Base-by-base conservation (phyloP, 371 early-diverging fungal species). In the Massospora cicadina region DNA sequence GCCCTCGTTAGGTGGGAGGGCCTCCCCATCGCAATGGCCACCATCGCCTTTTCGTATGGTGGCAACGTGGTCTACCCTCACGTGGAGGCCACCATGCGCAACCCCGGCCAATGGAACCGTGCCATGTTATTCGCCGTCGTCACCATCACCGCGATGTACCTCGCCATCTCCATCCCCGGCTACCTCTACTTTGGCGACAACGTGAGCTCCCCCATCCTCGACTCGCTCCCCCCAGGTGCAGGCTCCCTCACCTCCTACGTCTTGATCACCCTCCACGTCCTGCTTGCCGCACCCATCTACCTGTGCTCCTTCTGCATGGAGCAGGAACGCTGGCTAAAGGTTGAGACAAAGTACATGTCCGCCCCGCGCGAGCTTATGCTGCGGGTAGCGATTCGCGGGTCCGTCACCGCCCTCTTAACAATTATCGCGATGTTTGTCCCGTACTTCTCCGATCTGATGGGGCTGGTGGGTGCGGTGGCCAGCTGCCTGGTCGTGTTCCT, bases 61-160 rank as follows among this genome's bases (percentile, higher is more conserved):
- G 89, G 89, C 43, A 89, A 88, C 68, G 79, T 87, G n/a, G 79
- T 88, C 32, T 89, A 82, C 63, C 86, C 90, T 32, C 87, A 90
- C 65, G 82, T 91, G 28, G 91, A 93, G 71, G 81, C 80, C 27
- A 85, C 88, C 27, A 89, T 93, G 90, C 78, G 79, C 68, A 68
- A 80, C 28, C 91, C 89, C 64, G 75, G 76, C 64, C 67, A 79
- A 24, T 93, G 90, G 82, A 76, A 80, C 68, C 77, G 73, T 71
- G 85, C 88, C 7, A 72, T 87, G 53, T 69, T 77, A 10, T 73
- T 72, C 55, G 88, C 89, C 33, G 79, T 86, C 59, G 67, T 74
- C 33, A 82, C 87, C 21, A 84, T 89, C 66, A 83, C 86, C 3
- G 66, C 71, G 32, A 77, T 93, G 71, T 92, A 93, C 71, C 65